A percentile compares a stretch with the other conserved stretches of the same genome.
Conservation (phyloP, 2,329 filamentous ascomycete genomes). For the Ceratocystis cacaofunesta region DNA sequence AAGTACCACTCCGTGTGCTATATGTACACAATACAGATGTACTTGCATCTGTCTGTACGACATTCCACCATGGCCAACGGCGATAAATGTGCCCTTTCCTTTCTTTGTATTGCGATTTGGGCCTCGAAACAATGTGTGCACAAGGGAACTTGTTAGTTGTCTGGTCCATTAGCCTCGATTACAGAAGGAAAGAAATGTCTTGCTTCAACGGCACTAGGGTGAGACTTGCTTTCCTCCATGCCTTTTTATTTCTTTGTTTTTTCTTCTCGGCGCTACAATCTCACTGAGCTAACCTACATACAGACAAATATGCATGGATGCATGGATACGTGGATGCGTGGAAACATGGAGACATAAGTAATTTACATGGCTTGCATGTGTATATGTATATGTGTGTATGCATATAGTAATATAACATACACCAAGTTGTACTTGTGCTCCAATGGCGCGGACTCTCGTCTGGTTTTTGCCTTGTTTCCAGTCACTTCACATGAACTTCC, state of each 20-base stretch:
- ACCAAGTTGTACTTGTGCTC: not conserved
- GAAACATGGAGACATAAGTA: not conserved
- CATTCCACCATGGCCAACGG: not conserved
- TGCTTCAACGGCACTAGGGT: not conserved
- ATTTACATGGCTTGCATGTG: not conserved
- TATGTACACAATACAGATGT: not conserved
- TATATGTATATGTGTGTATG: not conserved
- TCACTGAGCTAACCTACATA: no score
- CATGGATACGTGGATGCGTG: no score
- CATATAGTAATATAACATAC: not conserved
- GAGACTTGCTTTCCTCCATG: not conserved
- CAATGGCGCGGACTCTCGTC: not conserved
- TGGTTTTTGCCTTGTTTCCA: not conserved
- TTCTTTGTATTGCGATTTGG: not conserved
- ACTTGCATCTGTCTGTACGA: not conserved
- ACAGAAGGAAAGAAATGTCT: not conserved
- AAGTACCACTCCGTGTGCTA: not conserved
- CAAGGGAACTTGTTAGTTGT: not conserved
- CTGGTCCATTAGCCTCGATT: not conserved
- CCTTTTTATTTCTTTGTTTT: not conserved
- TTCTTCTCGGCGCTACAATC: no score
- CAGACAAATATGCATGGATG: no score
- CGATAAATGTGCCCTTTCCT: not conserved
- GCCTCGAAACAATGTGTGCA: not conserved
- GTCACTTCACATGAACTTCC: not conserved